Base-by-base conservation (phyloP, 2,329 filamentous ascomycete species). In the Fusarium praegraminearum region DNA sequence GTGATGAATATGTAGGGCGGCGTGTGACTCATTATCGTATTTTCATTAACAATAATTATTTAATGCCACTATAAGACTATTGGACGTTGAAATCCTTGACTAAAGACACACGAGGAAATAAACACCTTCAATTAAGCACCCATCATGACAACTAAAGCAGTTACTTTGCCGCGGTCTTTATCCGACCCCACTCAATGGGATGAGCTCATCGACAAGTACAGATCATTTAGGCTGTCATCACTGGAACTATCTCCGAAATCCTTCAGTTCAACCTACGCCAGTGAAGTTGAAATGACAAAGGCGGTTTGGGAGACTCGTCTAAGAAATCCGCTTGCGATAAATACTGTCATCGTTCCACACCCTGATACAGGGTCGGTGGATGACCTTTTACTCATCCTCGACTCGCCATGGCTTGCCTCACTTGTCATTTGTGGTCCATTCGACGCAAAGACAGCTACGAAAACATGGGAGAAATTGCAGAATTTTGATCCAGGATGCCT, bases 341-440 rank as follows among this genome's bases (percentile, higher is more conserved):
- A 53, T 7, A 56, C 52, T 1, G 5, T 70, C 18, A 20, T 58
- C 24, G 6, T 47, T 0, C 45, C 55, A 0, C 32, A 61, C 3
- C n/a, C 47, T 1, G 4, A 44, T 1, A 26, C 44, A 1, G 15
- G 20, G 3, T 35, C 32, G 5, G 15, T 7, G 0, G 38, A 51
- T 32, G 11, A 52, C 4, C 8, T 54, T 4, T n/a, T 33, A 0
- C 57, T 65, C 15, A 40, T 63, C 7, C 35, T 68, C 0, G 22
- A 36, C 11, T 22, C 41, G 8, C 63, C 65, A 10, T 72, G 66
- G 66, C 45, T 68, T 10, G 69, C 45, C 2, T 56, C 63, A 7
- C 64, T 72, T 12, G 57, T 62, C 1, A 11, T 70, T 2, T 32
- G 58, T 0, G 70, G 70, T 12, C 66, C 70, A 1, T 35, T 72